Evolutionary conservation across 768 basidiomycete genomes (phyloP).

Genomic region (Podaxis sp.): DNA sequence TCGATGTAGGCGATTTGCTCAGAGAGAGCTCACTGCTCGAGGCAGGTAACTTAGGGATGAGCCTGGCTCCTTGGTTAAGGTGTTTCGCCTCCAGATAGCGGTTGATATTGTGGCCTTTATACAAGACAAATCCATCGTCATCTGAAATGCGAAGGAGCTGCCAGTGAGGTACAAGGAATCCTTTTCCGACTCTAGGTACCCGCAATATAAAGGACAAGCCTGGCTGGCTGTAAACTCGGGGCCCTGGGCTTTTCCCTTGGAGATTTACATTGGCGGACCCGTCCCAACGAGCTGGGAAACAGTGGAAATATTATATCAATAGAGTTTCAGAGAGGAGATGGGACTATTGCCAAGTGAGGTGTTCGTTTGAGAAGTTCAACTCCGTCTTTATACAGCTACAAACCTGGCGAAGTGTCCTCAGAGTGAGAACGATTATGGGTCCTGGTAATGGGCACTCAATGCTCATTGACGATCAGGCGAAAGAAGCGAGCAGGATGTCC

Average conservation of each 20-base stretch:
- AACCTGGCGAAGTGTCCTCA: too few species aligned
- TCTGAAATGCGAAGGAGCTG: slow-evolving; percentile 30
- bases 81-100: slow-evolving; percentile 63
- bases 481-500: too few species aligned
- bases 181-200: background rate
- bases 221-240: slow-evolving; percentile 36
- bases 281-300: slow-evolving; percentile 45
- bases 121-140: slow-evolving; percentile 66
- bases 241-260: slow-evolving; percentile 35
- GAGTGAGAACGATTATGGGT: too few species aligned
- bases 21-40: slow-evolving; percentile 41
- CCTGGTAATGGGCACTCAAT: too few species aligned
- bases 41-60: slow-evolving; percentile 43
- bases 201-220: slow-evolving; percentile 50
- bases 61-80: slow-evolving; percentile 43
- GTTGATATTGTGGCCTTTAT: slow-evolving; percentile 60
- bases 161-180: background rate
- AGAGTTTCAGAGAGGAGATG: slow-evolving; percentile 30
- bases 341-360: background rate
- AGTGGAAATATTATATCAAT: slow-evolving; percentile 34
- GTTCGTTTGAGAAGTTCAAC: too few species aligned
- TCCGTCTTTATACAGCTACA: too few species aligned
- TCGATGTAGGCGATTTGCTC: slow-evolving; percentile 58
- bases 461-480: too few species aligned
- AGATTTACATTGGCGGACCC: slow-evolving; percentile 40